Base-by-base conservation (phyloP, 2,329 filamentous ascomycete species). In the Apiospora phragmitis region DNA sequence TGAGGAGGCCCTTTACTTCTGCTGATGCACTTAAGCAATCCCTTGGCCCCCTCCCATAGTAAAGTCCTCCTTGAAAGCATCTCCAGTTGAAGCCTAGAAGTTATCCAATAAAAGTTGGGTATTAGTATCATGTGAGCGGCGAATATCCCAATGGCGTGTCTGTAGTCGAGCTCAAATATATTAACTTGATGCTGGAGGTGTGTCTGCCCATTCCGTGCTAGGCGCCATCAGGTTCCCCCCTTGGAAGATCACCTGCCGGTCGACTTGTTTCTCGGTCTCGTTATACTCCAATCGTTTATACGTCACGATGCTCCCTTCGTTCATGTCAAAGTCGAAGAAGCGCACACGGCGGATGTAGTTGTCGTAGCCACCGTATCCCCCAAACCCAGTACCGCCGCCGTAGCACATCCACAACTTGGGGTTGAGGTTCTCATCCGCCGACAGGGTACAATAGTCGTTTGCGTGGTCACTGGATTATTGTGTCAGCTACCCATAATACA, bases 351-450 rank as follows among this genome's bases (percentile, higher is more conserved):
- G 92, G 77, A 95, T 88, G 79, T 93, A 98, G 4, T 92, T 92
- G 55, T 91, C 91, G 79, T 98, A 98, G 7, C 95, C 95, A 26
- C 93, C 96, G 79, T 99, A 99, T 0, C 96, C 96, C 70, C 96
- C 96, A 76, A 99, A 97, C 1, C 96, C 96, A 38, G 91, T 90
- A 35, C 93, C 96, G 42, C 96, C 96, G 11, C 91, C 95, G 81
- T 98, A 98, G 85, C 96, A 99, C 95, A 99, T 97, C 96, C 96
- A 99, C 2, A 98, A 84, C 41, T 92, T 88, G 0, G 92, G 91
- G 67, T 87, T 86, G n/a, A 85, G 83, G 41, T 85, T 81, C 51
- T 87, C 82, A 68, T 88, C 81, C 4, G 84, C 81, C 1, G 88
- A 90, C 11, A 98, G 87, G 73, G 93, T 91, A 81, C 96, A 99